Evolutionary conservation across 176 grass and related monocot species (phyloP), one percentile per base, ranked within the genome.

Genomic region (Chrysopogon serrulatus): DNA sequence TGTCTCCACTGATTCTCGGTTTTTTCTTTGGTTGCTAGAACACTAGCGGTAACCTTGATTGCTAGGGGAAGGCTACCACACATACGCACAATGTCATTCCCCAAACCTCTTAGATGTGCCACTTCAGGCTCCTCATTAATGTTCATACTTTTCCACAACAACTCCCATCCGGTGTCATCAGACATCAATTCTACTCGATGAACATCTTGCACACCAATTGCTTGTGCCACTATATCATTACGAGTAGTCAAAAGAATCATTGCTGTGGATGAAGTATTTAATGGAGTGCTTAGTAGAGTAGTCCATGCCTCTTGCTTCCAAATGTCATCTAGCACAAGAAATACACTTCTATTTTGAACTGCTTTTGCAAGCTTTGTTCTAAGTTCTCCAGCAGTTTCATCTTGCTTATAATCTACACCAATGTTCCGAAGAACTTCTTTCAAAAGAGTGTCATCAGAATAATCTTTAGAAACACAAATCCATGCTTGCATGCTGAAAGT

Each of bases 31-130:
- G 2, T 33, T 15, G 66, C 56, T 23, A 94, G 49, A 13, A 83
- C 54, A 18, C 49, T 74, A 0, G 65, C 80, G 33, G 36, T 78
- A 13, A 79, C 44, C 12, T 64, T 91, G 14, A 94, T 89, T 41
- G 86, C 86, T 0, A 94, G 76, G 1, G 92, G 86, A 9, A 94
- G 86, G 14, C 84, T 59, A 14, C 54, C 83, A 53, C 89, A 94
- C 68, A 64, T 88, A 16, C 23, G 21, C 8, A 90, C 44, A 72
- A 93, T 85, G 44, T 85, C 36, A 10, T 18, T 51, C 0, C 73
- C 87, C 1, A 39, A 34, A 16, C 68, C 37, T 15, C 24, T 8
- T 7, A 90, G 39, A 12, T 73, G 19, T 10, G 28, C 18, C 30
- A 79, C 73, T 37, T 90, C 49, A 23, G 73, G 68, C 10, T 85